These are phyloP conservation scores for Hypoxylon fragiforme DNA, from an alignment of 495 filamentous ascomycete species.

Conservation along the genomic window DNA sequence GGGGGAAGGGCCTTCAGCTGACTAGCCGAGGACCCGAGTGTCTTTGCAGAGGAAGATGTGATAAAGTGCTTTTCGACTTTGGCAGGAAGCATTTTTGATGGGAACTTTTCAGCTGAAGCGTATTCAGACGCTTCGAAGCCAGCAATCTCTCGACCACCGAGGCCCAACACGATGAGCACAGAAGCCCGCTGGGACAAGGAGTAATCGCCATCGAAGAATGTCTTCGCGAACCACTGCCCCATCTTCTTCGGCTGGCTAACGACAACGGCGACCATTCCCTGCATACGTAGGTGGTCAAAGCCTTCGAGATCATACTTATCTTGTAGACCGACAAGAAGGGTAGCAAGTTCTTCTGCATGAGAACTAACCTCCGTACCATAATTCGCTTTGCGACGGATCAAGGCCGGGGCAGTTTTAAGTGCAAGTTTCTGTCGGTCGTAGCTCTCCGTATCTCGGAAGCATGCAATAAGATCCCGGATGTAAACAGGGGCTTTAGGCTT, in stretches of 20 bases:
- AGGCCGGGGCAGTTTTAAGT: slow-evolving; percentile 69
- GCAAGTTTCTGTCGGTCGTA: slow-evolving; percentile 83
- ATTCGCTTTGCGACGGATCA: slow-evolving; percentile 85
- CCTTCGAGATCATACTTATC: slow-evolving; percentile 76
- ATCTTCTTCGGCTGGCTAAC: slow-evolving; percentile 74
- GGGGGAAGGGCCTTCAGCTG: slow-evolving; percentile 52
- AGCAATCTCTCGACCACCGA: slow-evolving; percentile 85
- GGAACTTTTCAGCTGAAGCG: slow-evolving; percentile 57
- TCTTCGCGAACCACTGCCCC: slow-evolving; percentile 79
- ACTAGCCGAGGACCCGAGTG: slow-evolving; percentile 19
- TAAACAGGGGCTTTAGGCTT: slow-evolving; percentile 90
- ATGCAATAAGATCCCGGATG: slow-evolving; percentile 79
- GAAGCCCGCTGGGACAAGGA: slow-evolving; percentile 80
- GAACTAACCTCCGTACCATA: slow-evolving; percentile 87
- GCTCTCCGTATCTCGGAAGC: slow-evolving; percentile 78
- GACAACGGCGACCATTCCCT: slow-evolving; percentile 83
- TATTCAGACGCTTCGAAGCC: slow-evolving; percentile 70
- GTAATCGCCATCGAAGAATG: slow-evolving; percentile 90
- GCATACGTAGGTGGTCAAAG: slow-evolving; percentile 75
- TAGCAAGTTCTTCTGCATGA: slow-evolving; percentile 78
- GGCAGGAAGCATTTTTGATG: slow-evolving; percentile 71
- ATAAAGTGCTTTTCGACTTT: slow-evolving; percentile 57
- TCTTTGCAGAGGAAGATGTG: slow-evolving; percentile 17
- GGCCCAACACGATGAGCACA: slow-evolving; percentile 77
- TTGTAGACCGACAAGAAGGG: slow-evolving; percentile 73